Conservation (phyloP, 768 basidiomycete species). For the Candolleomyces aberdarensis region DNA sequence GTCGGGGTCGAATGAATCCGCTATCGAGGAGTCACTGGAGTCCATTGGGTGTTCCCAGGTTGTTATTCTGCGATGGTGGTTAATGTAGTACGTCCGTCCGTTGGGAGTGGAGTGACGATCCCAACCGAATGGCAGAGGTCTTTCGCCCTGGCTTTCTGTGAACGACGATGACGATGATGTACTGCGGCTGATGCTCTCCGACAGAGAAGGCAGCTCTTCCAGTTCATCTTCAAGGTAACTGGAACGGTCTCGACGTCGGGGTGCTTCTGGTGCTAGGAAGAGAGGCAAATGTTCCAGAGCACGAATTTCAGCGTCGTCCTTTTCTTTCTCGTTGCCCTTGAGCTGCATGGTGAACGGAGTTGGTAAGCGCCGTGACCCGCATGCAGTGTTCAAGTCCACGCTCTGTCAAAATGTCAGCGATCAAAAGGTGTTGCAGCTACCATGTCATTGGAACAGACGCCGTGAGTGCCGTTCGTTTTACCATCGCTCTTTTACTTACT, state of each 20-base stretch:
- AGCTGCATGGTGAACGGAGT: not conserved
- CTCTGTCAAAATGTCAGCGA: no score
- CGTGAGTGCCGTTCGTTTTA: no score
- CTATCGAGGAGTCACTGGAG: not conserved
- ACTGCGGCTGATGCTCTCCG: no score
- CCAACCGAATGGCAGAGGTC: slow-evolving; percentile 1
- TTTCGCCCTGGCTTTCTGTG: not conserved
- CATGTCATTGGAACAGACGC: no score
- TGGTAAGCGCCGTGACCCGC: no score
- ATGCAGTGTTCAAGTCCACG: no score
- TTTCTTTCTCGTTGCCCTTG: not conserved
- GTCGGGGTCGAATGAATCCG: not conserved
- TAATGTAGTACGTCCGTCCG: not conserved
- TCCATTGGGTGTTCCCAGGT: not conserved
- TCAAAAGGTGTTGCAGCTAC: no score
- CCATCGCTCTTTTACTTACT: no score
- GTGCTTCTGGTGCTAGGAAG: not conserved
- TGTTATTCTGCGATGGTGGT: slow-evolving; percentile 1
- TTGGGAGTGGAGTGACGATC: not conserved
- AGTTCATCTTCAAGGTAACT: not conserved
- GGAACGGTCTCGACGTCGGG: not conserved
- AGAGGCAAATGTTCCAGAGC: not conserved
- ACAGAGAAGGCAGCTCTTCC: no score
- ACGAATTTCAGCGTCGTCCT: not conserved
- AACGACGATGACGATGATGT: not conserved